Base-by-base conservation (phyloP, 2,329 filamentous ascomycete genomes). In the Graphilbum fragrans region DNA sequence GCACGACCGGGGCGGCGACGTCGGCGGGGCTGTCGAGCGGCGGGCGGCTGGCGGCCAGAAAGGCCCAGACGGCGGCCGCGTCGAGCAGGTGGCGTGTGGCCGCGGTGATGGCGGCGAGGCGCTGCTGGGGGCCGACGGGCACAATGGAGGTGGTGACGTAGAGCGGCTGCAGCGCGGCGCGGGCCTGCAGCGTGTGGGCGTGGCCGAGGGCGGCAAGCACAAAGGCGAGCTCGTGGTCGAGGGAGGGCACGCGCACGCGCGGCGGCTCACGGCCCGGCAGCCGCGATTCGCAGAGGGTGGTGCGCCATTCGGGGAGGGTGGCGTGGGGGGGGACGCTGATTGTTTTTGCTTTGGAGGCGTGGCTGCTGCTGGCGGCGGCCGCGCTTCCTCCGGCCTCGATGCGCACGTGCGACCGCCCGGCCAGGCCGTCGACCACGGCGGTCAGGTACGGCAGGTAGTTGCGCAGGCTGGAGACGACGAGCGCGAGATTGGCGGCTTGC, bases 171-270 rank as follows among this genome's bases (percentile, higher is more conserved):
- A 96, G 69, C 20, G 77, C 73, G 3, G 74, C 69, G 19, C 90
- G 73, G 12, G 88, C 85, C 39, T 84, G 72, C 6, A 86, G 66
- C 11, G 77, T 79, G 50, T 92, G 70, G 1, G 81, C 74, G 54
- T 82, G 84, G 17, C 79, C 88, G 33, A 95, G 65, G 0, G 86
- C 82, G 1, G 82, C 79, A 7, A 95, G 64, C 1, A 77, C 72
- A 56, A 94, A 95, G 47, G 74, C 79, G 29, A 94, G 64, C 56
- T 98, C 92, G 58, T 86, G 82, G 53, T 90, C 83, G 4, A 96
- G 63, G 7, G 82, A 83, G 29, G 72, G 70, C 8, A 92, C 67
- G 49, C 77, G 81, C 7, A 83, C 64, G n/a, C 86, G 72, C 12
- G 75, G 64, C 14, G 69, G 65, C 52, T 86, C 78, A 21, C 50